These are phyloP conservation scores for Pelargonium nanum DNA, from an alignment of 345 rosid genomes.

Conservation along the genomic window DNA sequence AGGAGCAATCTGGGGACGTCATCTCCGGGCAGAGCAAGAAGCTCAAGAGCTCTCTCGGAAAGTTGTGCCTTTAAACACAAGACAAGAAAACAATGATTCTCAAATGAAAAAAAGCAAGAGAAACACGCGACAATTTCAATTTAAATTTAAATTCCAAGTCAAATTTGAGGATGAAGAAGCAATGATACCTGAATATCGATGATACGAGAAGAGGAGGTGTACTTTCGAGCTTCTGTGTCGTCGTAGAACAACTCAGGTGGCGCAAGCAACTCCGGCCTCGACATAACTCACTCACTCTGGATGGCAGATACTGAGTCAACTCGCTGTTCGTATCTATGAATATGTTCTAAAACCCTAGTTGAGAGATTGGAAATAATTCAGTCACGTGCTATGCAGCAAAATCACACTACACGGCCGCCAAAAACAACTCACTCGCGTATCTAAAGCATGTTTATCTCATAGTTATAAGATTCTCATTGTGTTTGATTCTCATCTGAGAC, in stretches of 20 bases:
- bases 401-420: too few species aligned
- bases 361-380: too few species aligned
- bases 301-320: neutral
- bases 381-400: too few species aligned
- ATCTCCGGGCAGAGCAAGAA: conserved; percentile 79
- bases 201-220: conserved; percentile 91
- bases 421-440: too few species aligned
- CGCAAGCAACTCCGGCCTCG: conserved; percentile 55
- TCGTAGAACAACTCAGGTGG: conserved; percentile 95
- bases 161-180: neutral
- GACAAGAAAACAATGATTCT: neutral
- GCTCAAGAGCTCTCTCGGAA: conserved; percentile 93
- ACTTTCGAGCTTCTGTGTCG: conserved; percentile 77
- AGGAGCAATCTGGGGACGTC: conserved; percentile 73
- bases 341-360: neutral
- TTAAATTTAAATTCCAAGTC: neutral
- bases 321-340: too few species aligned
- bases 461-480: too few species aligned
- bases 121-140: neutral
- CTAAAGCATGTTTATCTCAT: too few species aligned
- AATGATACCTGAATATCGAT: conserved; percentile 67
- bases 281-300: neutral
- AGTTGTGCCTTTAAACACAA: conserved; percentile 38
- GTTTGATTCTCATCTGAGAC: too few species aligned
- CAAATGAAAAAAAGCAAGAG: neutral